A percentile compares a stretch with the other conserved stretches of the same genome.
Conservation (phyloP, 305 asterid species). For the Fraxinus nigra region DNA sequence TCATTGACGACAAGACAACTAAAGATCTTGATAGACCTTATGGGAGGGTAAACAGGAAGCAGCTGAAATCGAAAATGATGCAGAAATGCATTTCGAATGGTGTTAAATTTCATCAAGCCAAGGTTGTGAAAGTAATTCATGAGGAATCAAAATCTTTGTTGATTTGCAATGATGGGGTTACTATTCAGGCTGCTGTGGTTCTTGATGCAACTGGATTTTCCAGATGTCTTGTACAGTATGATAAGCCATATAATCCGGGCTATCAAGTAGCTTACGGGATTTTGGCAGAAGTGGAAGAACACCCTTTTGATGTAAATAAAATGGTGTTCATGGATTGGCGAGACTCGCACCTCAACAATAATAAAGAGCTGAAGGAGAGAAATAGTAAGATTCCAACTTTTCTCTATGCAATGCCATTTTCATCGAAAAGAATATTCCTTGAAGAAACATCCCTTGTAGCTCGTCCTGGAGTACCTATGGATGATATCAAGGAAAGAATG, state of each 20-base stretch:
- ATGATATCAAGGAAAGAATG: conserved; percentile 90
- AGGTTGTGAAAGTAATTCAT: conserved; percentile 79
- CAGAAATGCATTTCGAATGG: conserved; percentile 86
- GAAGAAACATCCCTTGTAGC: conserved; percentile 98
- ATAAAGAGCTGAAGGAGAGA: conserved; percentile 56
- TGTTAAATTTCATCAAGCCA: conserved; percentile 90
- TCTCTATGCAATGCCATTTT: conserved; percentile 96
- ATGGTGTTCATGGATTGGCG: conserved; percentile 99
- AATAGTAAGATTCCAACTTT: conserved; percentile 81
- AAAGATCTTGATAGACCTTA: conserved; percentile 85
- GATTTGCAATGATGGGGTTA: conserved; percentile 85
- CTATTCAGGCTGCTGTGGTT: conserved; percentile 83
- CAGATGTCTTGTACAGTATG: conserved; percentile 78
- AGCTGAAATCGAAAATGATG: conserved; percentile 91
- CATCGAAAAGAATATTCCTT: conserved; percentile 67
- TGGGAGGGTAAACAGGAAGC: conserved; percentile 87
- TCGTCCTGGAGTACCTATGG: conserved; percentile 83
- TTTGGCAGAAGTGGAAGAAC: conserved; percentile 88
- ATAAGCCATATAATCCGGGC: conserved; percentile 94
- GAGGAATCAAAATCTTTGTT: conserved; percentile 77
- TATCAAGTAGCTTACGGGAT: conserved; percentile 97
- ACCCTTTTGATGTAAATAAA: conserved; percentile 77
- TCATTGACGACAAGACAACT: conserved; percentile 50
- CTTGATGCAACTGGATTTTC: conserved; percentile 98
- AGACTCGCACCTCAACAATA: conserved; percentile 68